These are phyloP conservation scores for Fusarium sulawesiense DNA, from an alignment of 2,329 filamentous ascomycete genomes.

Conservation along the genomic window DNA sequence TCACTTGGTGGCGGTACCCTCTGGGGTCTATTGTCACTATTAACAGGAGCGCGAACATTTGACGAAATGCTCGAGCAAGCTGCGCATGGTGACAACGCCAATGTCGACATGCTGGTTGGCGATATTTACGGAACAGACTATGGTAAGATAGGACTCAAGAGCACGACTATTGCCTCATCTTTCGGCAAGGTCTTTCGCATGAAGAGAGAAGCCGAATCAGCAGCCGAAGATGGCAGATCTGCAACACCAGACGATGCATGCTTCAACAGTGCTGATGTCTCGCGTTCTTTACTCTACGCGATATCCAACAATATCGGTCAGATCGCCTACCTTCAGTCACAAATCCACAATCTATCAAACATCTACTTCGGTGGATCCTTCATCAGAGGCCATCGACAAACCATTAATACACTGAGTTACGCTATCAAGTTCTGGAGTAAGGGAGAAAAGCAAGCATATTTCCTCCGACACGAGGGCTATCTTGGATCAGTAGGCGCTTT, in stretches of 20 bases:
- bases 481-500: conserved; percentile 95
- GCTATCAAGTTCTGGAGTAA: conserved; percentile 98
- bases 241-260: conserved; percentile 58
- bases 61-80: conserved; percentile 97
- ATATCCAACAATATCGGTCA: conserved; percentile 99
- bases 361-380: conserved; percentile 99
- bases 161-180: conserved; percentile 92
- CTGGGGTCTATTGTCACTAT: conserved; percentile 90
- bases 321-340: conserved; percentile 96
- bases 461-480: conserved; percentile 94
- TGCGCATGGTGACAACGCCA: conserved; percentile 88
- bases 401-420: conserved; percentile 96
- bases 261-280: conserved; percentile 88
- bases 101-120: conserved; percentile 95
- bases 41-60: conserved; percentile 95
- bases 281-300: conserved; percentile 89
- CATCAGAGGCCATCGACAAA: conserved; percentile 94
- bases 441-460: conserved; percentile 94
- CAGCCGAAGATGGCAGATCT: conserved; percentile 77
- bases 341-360: conserved; percentile 88
- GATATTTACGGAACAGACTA: conserved; percentile 98
- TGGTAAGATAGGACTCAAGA: conserved; percentile 94
- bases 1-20: conserved; percentile 96
- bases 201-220: conserved; percentile 84
- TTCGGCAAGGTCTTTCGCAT: conserved; percentile 97